Percentiles rank a stretch among this genome's conserved stretches.
phyloP scores from a whole-genome alignment of 805 yeast genomes.

The Huiozyma naganishii region DNA sequence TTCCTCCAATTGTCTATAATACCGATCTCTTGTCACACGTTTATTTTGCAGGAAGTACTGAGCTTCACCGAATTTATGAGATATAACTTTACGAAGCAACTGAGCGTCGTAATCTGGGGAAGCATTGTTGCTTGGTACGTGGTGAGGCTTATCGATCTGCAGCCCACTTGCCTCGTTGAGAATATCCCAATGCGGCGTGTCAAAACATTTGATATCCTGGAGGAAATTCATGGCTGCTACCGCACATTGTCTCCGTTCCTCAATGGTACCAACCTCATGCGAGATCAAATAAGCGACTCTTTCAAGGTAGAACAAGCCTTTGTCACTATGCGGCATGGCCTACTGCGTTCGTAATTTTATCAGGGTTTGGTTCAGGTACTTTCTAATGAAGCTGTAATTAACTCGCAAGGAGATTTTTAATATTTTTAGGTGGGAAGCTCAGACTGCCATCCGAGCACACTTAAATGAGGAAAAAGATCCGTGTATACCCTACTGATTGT shows the following conservation, averaged over 20 bases:
- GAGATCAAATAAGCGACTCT: slow-evolving; percentile 10
- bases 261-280: slow-evolving; percentile 1
- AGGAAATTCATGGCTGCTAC: slow-evolving; percentile 9
- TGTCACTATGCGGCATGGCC: neutral
- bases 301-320: slow-evolving; percentile 6
- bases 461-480: too few species aligned
- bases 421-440: too few species aligned
- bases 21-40: slow-evolving; percentile 2
- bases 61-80: slow-evolving; percentile 19
- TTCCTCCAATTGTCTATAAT: slow-evolving; percentile 12
- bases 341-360: neutral
- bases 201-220: slow-evolving; percentile 4
- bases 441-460: too few species aligned
- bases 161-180: slow-evolving; percentile 4
- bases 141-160: neutral
- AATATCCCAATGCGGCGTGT: slow-evolving; percentile 11
- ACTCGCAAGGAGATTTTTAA: too few species aligned
- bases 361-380: neutral
- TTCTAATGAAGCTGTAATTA: neutral
- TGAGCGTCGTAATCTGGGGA: too few species aligned
- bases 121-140: too few species aligned
- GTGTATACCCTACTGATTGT: too few species aligned
- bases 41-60: slow-evolving; percentile 11
- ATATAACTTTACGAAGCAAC: slow-evolving; percentile 7
- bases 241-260: slow-evolving; percentile 8